phyloP scores from a whole-genome alignment of 495 filamentous ascomycete species.

The Filosporella fistucella region DNA sequence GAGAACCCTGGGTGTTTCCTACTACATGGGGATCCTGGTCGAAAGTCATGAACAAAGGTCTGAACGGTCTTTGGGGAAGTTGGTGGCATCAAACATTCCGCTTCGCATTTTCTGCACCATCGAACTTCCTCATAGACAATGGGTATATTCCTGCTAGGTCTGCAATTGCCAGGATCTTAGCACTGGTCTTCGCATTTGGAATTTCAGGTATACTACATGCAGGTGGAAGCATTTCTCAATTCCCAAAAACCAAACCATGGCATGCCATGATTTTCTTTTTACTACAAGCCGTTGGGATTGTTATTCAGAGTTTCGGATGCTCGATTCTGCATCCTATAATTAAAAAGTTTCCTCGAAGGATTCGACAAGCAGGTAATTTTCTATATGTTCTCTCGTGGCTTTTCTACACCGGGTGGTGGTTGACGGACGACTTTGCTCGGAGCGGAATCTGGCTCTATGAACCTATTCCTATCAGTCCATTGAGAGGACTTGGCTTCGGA shows the following conservation, averaged over 20 bases:
- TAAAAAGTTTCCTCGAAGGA: slow-evolving; percentile 28
- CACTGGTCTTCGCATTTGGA: slow-evolving; percentile 46
- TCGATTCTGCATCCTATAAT: slow-evolving; percentile 13
- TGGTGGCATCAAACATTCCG: slow-evolving; percentile 93
- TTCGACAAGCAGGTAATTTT: slow-evolving; percentile 45
- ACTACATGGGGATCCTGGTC: slow-evolving; percentile 53
- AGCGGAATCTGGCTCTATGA: slow-evolving; percentile 63
- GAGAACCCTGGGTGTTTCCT: slow-evolving; percentile 63
- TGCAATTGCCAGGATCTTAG: slow-evolving; percentile 1
- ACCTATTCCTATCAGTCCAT: slow-evolving; percentile 60
- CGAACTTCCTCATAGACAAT: slow-evolving; percentile 40
- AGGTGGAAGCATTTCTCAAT: slow-evolving; percentile 48
- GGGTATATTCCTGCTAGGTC: slow-evolving; percentile 27
- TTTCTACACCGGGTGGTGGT: slow-evolving; percentile 39
- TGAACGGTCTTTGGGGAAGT: slow-evolving; percentile 72
- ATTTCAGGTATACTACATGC: slow-evolving; percentile 59
- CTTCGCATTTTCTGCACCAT: slow-evolving; percentile 58
- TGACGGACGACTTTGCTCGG: slow-evolving; percentile 59
- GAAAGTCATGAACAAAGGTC: slow-evolving; percentile 56
- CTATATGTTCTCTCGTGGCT: slow-evolving; percentile 53
- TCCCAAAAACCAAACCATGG: slow-evolving; percentile 37
- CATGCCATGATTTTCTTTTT: slow-evolving; percentile 47
- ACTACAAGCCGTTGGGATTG: slow-evolving; percentile 48
- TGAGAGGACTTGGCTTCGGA: slow-evolving; percentile 50
- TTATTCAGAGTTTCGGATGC: slow-evolving; percentile 37